Percentiles rank a stretch among this genome's conserved stretches.
phyloP scores from a whole-genome alignment of 306 rosid genomes.

The Bauhinia variegata region DNA sequence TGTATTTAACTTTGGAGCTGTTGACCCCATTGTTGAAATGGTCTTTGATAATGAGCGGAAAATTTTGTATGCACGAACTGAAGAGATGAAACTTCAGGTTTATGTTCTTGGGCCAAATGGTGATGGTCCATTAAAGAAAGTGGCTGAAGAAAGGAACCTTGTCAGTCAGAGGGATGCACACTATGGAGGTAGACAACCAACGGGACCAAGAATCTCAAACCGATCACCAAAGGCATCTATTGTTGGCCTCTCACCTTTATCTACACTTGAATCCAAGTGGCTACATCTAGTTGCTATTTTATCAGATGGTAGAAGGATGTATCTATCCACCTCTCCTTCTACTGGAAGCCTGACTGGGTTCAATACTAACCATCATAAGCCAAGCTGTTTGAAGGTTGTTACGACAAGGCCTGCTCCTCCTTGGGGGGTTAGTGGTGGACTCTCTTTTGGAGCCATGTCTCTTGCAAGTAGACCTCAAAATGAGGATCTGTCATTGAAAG shows the following conservation, averaged over 20 bases:
- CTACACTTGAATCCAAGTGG: conserved; percentile 87
- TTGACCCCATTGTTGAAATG: conserved; percentile 92
- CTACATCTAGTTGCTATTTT: conserved; percentile 90
- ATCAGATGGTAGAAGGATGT: conserved; percentile 97
- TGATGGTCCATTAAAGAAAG: conserved; percentile 87
- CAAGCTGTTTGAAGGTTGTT: conserved; percentile 88
- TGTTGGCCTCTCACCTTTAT: conserved; percentile 83
- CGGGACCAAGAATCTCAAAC: conserved; percentile 72
- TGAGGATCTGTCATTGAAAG: conserved; percentile 87
- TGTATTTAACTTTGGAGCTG: conserved; percentile 93
- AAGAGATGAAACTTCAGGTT: conserved; percentile 96
- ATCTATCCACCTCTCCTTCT: conserved; percentile 89
- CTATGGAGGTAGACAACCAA: conserved; percentile 78
- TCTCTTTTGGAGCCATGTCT: conserved; percentile 83
- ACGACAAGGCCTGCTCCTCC: conserved; percentile 98
- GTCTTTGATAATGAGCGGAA: conserved; percentile 89
- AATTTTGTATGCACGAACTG: conserved; percentile 82
- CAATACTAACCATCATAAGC: conserved; percentile 66
- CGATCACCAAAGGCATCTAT: conserved; percentile 77
- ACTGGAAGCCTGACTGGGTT: conserved; percentile 81
- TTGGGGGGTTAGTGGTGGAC: conserved; percentile 85
- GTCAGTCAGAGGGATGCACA: conserved; percentile 73
- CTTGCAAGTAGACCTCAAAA: conserved; percentile 82
- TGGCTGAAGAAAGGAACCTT: conserved; percentile 93
- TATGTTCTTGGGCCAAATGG: conserved; percentile 77